Conservation (phyloP, 495 filamentous ascomycete species). For the Penicillium salamii region DNA sequence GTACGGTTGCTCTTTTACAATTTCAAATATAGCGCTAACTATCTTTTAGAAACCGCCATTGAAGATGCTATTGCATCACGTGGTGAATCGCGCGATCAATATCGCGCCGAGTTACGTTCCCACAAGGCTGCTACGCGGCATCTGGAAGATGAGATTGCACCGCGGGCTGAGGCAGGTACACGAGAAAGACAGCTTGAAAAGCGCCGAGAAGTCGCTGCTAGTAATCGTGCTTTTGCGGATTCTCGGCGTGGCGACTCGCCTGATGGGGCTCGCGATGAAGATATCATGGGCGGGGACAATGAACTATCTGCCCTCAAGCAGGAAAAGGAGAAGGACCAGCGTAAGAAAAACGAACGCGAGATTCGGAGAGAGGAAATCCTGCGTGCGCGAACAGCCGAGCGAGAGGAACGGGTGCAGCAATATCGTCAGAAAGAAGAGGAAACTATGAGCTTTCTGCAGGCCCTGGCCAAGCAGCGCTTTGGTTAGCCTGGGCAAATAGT, state of each 20-base stretch:
- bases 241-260: conserved; percentile 40
- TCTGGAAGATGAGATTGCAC: conserved; percentile 68
- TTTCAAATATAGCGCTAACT: no score
- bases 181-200: conserved; percentile 87
- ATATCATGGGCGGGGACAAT: conserved; percentile 44
- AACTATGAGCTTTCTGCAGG: conserved; percentile 45
- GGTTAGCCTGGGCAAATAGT: no score
- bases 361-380: conserved; percentile 43
- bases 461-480: conserved; percentile 45
- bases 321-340: conserved; percentile 37
- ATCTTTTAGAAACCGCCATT: conserved; percentile 49
- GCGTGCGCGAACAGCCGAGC: conserved; percentile 36
- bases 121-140: conserved; percentile 33
- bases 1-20: conserved; percentile 40
- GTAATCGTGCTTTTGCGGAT: conserved; percentile 47
- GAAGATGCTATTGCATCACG: conserved; percentile 54
- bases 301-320: conserved; percentile 40
- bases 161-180: conserved; percentile 81
- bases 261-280: conserved; percentile 40
- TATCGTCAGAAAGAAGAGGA: conserved; percentile 45
- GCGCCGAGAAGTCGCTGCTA: conserved; percentile 53
- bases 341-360: conserved; percentile 45
- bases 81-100: conserved; percentile 55
- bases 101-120: conserved; percentile 53
- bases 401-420: conserved; percentile 42